Evolutionary conservation across 257 asterid species (phyloP), one percentile per base, ranked within the genome.

Genomic region (Datura wrightii): DNA sequence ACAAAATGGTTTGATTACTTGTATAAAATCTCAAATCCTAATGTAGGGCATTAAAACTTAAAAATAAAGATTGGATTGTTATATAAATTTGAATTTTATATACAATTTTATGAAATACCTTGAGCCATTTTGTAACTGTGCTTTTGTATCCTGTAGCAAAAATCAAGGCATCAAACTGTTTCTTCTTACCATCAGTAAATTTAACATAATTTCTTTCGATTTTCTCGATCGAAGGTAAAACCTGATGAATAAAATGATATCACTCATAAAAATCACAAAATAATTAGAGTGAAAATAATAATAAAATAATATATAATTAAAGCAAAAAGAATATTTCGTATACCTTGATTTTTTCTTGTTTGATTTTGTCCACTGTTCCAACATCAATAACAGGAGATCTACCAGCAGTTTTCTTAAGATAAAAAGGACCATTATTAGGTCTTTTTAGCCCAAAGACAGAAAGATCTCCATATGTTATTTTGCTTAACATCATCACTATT

Each of bases 61-160:
- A 15, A 15, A 55, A 13, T 15, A 16, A 55, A 0, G 2, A 2
- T 55, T 2, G 5, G 18, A 13, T 53, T n/a, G n/a, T n/a, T n/a
- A n/a, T n/a, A n/a, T 54, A 13, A 53, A 62, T 24, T 31, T 63
- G 42, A 10, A 31, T 3, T 31, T 1, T 31, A 34, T 10, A 34
- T 5, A 11, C 5, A 36, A 10, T 31, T 31, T 65, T 65, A 11
- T 34, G 3, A 65, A 65, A n/a, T 82, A 88, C 93, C 93, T 87
- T 71, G n/a, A 92, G 89, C 97, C 95, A 92, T 63, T 72, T 85
- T 4, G 58, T 54, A 54, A 92, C 95, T 1, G 90, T 91, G 88
- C 91, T 92, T 62, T 24, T 86, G 80, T 85, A 93, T 18, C 95
- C 94, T 1, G 94, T 91, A 59, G 94, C 94, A 50, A 93, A 86